Percentiles rank a stretch among this genome's conserved stretches.
phyloP scores from a whole-genome alignment of 1,139 yeast species.

The Geotrichum siamense region DNA sequence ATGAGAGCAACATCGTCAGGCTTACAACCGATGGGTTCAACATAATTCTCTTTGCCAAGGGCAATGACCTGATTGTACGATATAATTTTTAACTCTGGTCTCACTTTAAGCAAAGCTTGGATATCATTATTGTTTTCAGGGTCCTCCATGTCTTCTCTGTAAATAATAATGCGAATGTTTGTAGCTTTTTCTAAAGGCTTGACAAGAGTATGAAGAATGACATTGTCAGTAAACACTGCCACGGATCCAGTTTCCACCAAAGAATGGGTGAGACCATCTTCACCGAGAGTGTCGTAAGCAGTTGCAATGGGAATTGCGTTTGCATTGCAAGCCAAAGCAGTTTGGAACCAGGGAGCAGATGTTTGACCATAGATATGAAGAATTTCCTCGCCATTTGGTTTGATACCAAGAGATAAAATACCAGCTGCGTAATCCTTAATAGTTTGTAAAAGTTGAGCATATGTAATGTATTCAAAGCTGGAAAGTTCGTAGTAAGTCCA shows the following conservation, averaged over 20 bases:
- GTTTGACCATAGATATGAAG: slow-evolving; percentile 80
- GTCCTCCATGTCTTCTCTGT: slow-evolving; percentile 55
- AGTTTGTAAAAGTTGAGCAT: slow-evolving; percentile 46
- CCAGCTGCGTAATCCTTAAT: slow-evolving; percentile 66
- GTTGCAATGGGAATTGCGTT: slow-evolving; percentile 86
- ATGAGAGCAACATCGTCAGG: slow-evolving; percentile 81
- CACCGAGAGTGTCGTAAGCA: slow-evolving; percentile 95
- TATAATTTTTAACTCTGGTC: slow-evolving; percentile 70
- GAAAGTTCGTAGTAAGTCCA: slow-evolving; percentile 84
- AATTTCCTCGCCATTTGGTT: slow-evolving; percentile 53
- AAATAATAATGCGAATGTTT: slow-evolving; percentile 59
- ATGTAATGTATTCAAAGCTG: slow-evolving; percentile 60
- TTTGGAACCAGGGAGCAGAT: slow-evolving; percentile 84
- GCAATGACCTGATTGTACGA: slow-evolving; percentile 59
- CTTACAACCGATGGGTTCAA: slow-evolving; percentile 45
- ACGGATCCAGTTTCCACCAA: slow-evolving; percentile 70
- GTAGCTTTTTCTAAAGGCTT: slow-evolving; percentile 65
- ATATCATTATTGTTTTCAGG: slow-evolving; percentile 61
- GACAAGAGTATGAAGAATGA: slow-evolving; percentile 55
- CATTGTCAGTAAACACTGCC: slow-evolving; percentile 78
- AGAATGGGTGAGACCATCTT: slow-evolving; percentile 82
- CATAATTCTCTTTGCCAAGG: slow-evolving; percentile 50
- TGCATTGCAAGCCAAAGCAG: slow-evolving; percentile 67
- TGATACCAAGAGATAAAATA: slow-evolving; percentile 63
- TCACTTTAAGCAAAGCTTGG: slow-evolving; percentile 37